Evolutionary conservation across 371 early-diverging fungal genomes (phyloP), one percentile per base, ranked within the genome.

Genomic region (Syncephalastrum contaminatum): DNA sequence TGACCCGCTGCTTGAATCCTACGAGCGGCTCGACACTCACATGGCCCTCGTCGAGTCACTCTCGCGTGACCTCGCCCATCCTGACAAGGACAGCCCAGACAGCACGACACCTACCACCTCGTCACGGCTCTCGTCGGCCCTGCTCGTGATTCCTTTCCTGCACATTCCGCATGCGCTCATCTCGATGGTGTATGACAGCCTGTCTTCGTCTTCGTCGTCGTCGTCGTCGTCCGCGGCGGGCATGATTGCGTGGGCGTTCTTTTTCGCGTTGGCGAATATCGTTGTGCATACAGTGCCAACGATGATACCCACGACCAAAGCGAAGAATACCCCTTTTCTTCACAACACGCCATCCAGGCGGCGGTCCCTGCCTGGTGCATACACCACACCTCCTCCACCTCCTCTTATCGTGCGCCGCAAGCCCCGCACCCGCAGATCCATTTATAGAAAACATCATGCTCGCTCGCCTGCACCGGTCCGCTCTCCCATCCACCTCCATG

Each of bases 31-130:
- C 4, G 78, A 77, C 51, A 60, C 60, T 4, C 72, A 72, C 12
- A 64, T 77, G 64, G 78, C 78, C 1, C 24, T 74, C 36, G 72
- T 77, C 1, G 78, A 77, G 25, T 77, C 74, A 1, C 62, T 77
- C 15, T 74, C 78, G 20, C 72, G 73, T 52, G 78, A 77, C 39
- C 47, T 77, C 41, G 78, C 70, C 21, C 44, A 22, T 13, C 5
- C 10, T 20, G 40, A 51, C 18, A 41, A 51, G 41, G 51, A 49
- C 14, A 19, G 15, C 36, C 10, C 53, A 43, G 36, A 59, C 7
- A 30, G 15, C 22, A 63, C n/a, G 16, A 53, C 25, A 21, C 36
- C 48, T 25, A 24, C 53, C 43, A 24, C 21, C 15, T 12, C 52
- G 13, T 42, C 39, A 20, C 49, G 56, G 36, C 39, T 66, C 6